Percentiles rank a stretch among this genome's conserved stretches.
These are phyloP conservation scores for Podila epicladia DNA, from an alignment of 192 early-diverging fungal genomes.

Conservation along the genomic window DNA sequence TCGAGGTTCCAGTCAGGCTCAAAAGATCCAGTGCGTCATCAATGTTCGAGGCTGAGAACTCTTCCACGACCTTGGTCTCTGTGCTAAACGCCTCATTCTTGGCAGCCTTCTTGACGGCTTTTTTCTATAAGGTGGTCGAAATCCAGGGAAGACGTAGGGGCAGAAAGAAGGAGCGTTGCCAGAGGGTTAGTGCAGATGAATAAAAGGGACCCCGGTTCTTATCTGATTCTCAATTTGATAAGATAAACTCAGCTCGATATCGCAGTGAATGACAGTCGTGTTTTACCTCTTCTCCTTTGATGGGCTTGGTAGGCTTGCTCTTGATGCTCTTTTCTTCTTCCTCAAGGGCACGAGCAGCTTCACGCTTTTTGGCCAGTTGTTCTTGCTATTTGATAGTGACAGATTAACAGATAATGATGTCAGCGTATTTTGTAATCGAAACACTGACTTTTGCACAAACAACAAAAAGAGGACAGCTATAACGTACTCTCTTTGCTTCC, in stretches of 20 bases:
- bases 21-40: constrained; percentile 89
- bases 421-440: too few relatives aligned
- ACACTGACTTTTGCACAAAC: too few relatives aligned
- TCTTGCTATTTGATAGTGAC: constrained; percentile 39
- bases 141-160: too few relatives aligned
- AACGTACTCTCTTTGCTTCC: constrained; percentile 51
- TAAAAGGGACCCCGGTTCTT: too few relatives aligned
- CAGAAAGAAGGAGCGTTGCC: too few relatives aligned
- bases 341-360: constrained; percentile 61
- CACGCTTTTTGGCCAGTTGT: constrained; percentile 60
- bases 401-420: too few relatives aligned
- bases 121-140: constrained; percentile 47
- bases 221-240: too few relatives aligned
- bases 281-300: constrained; percentile 55
- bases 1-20: constrained; percentile 23
- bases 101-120: constrained; percentile 63
- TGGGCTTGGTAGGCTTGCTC: constrained; percentile 50
- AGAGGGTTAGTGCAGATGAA: too few relatives aligned
- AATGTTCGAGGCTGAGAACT: constrained; percentile 82
- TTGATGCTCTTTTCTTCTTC: constrained; percentile 67
- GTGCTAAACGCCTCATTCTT: constrained; percentile 54
- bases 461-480: too few relatives aligned
- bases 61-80: constrained; percentile 64
- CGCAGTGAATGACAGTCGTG: too few relatives aligned
- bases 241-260: too few relatives aligned